phyloP scores from a whole-genome alignment of 1,284 basidiomycete genomes.

The Pseudomicrostroma phylloplanum region DNA sequence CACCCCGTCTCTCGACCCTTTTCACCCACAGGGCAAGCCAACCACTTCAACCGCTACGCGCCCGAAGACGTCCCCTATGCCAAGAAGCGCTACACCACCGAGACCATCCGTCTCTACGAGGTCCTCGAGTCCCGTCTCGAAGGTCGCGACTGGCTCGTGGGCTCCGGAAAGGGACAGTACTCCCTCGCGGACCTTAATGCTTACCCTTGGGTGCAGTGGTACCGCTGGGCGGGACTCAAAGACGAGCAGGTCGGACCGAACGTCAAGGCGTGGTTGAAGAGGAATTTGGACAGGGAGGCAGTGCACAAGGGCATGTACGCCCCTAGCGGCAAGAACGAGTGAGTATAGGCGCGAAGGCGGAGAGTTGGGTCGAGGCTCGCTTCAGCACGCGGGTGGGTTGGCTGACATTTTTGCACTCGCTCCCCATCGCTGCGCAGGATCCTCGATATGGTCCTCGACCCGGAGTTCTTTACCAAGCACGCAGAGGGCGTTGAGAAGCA shows the following conservation, averaged over 20 bases:
- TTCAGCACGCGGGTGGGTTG: no score
- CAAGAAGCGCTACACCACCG: conserved; percentile 28
- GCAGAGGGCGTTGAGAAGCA: background rate
- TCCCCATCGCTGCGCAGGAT: background rate
- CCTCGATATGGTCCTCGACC: conserved; percentile 7
- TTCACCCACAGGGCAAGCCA: conserved; percentile 19
- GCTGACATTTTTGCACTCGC: background rate
- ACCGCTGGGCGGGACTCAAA: conserved; percentile 9
- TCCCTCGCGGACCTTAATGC: conserved; percentile 29
- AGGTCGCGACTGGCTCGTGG: conserved; percentile 34
- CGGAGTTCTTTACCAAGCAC: background rate
- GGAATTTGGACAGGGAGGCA: conserved; percentile 22
- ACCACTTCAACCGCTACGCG: conserved; percentile 33
- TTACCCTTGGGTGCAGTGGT: conserved; percentile 24
- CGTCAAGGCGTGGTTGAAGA: conserved; percentile 24
- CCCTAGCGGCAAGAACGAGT: conserved; percentile 8
- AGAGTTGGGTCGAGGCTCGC: no score
- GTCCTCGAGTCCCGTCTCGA: conserved; percentile 29
- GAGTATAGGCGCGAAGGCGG: no score
- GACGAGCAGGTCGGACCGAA: conserved; percentile 11
- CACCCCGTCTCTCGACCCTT: background rate
- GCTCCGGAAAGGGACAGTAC: conserved; percentile 34
- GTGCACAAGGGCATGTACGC: conserved; percentile 20
- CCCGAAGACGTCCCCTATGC: conserved; percentile 31
- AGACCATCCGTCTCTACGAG: conserved; percentile 31